A percentile compares a stretch with the other conserved stretches of the same genome.
These are phyloP conservation scores for Fusarium sp. DNA, from an alignment of 2,329 filamentous ascomycete species.

Conservation along the genomic window DNA sequence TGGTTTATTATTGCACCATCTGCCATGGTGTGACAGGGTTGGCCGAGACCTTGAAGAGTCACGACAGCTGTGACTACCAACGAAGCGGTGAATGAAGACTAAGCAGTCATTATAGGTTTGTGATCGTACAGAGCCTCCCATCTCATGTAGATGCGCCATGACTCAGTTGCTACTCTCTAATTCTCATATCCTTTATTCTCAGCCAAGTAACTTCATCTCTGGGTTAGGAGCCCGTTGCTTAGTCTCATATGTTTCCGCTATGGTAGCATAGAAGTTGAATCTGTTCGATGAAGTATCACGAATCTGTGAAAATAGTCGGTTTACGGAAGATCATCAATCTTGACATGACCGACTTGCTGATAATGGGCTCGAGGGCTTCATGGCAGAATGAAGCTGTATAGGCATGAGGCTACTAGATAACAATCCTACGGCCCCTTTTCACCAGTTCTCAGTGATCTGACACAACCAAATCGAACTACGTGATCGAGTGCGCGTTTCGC, in stretches of 20 bases:
- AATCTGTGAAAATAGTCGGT: not conserved
- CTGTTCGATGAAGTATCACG: not conserved
- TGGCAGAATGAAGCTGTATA: not conserved
- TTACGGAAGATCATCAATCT: not conserved
- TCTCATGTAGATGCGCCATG: not conserved
- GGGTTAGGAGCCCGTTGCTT: not conserved
- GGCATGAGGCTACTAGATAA: not conserved
- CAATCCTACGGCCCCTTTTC: not conserved
- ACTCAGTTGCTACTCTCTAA: not conserved
- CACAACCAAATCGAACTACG: not conserved
- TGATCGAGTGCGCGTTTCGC: not conserved
- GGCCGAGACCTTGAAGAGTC: not conserved
- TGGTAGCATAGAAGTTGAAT: not conserved
- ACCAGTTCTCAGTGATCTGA: not conserved
- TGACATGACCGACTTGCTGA: not conserved
- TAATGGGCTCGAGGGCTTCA: not conserved
- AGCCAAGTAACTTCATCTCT: not conserved
- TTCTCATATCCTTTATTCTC: not conserved
- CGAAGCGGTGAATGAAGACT: slow-evolving; percentile 20
- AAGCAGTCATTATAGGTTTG: not conserved
- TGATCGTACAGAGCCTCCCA: not conserved
- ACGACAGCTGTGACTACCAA: not conserved
- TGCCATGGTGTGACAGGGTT: not conserved
- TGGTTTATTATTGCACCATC: not conserved
- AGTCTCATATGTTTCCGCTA: not conserved